These are phyloP conservation scores for Colletotrichum liaoningense DNA, from an alignment of 2,329 filamentous ascomycete species.

Conservation along the genomic window DNA sequence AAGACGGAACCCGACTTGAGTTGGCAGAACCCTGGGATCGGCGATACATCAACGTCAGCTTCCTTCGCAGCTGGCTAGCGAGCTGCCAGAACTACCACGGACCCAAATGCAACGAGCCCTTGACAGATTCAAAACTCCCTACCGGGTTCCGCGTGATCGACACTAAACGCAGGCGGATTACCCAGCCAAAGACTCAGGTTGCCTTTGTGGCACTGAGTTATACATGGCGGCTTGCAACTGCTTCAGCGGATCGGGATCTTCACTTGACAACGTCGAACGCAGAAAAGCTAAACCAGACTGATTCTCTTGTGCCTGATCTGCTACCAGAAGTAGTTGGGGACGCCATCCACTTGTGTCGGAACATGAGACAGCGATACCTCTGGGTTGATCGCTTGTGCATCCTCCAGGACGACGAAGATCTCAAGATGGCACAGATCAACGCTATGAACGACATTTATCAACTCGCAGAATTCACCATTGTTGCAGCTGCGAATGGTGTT, in stretches of 20 bases:
- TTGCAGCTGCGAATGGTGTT: neutral
- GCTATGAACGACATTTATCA: neutral
- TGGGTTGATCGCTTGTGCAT: neutral
- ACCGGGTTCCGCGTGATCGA: neutral
- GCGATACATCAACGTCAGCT: neutral
- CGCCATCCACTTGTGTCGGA: neutral
- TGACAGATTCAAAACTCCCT: neutral
- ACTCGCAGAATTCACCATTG: neutral
- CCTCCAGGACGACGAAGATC: neutral
- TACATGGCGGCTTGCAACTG: neutral
- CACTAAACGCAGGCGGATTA: neutral
- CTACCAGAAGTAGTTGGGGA: neutral
- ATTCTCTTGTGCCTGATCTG: neutral
- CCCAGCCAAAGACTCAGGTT: neutral
- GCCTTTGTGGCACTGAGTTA: neutral
- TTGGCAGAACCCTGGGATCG: neutral
- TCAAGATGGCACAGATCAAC: neutral
- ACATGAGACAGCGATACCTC: neutral
- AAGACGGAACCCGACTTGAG: neutral
- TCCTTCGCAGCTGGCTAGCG: neutral
- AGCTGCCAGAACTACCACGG: neutral
- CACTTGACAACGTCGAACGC: neutral
- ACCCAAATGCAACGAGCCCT: neutral
- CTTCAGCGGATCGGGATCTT: neutral
- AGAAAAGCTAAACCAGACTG: neutral